Evolutionary conservation across 352 stramenopile genomes (phyloP), one percentile per base, ranked within the genome.

Genomic region (Phytophthora palmivora): DNA sequence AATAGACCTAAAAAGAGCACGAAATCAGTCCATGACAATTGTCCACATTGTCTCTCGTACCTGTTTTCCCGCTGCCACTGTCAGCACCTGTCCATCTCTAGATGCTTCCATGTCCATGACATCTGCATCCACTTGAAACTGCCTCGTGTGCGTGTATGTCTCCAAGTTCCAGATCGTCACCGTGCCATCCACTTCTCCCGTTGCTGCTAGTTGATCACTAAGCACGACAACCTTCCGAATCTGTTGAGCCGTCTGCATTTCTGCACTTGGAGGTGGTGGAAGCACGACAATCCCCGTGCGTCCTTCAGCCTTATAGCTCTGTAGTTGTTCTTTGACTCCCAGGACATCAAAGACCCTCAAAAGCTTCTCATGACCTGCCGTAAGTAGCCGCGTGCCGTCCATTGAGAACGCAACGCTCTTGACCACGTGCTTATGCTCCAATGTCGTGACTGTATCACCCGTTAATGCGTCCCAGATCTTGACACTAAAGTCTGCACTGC

Each of bases 391-490:
- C 41, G 78, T 67, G 26, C 84, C 90, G 59, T 98, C 89, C 3
- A 51, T 67, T 33, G 92, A 91, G 80, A 99, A 99, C 47, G 89
- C 90, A 44, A 98, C 88, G 16, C 83, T 96, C 79, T 99, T 99
- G 56, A 99, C 97, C 54, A 99, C 96, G 75, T 99, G 96, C 58
- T 97, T 94, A 79, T 99, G 97, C 26, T 96, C 81, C 30, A 98
- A 94, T n/a, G 89, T 96, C 8, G 91, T 83, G 26, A 99, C 68
- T n/a, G 85, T 72, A 24, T 97, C 86, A 44, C 96, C 97, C 28
- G 96, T 98, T 41, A 98, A 89, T 7, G 96, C 97, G 78, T 99
- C 96, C 97, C 97, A 99, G 14, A 99, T 74, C 60, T 98, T 96
- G 38, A 96, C 97, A 11, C 74, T 93, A 63, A 99, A 99, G 77